phyloP scores from a whole-genome alignment of 306 rosid species.

The Cicer arietinum region DNA sequence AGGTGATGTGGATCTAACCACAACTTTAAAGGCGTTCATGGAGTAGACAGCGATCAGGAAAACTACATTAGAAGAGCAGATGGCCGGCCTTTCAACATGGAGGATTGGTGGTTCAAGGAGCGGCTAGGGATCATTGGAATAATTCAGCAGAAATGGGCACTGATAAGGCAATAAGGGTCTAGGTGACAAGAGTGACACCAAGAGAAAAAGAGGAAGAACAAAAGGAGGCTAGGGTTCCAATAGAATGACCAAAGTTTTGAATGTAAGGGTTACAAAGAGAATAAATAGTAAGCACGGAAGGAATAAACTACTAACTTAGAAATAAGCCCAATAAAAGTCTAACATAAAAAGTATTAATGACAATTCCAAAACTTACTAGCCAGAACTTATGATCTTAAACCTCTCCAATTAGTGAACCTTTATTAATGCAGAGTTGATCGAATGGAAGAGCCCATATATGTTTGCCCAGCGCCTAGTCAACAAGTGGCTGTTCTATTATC shows the following conservation, averaged over 20 bases:
- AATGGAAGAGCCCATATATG: not conserved
- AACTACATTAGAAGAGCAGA: constrained; percentile 1
- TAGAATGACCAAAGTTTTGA: too few relatives aligned
- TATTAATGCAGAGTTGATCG: not conserved
- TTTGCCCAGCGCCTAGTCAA: too few relatives aligned
- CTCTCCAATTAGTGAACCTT: not conserved
- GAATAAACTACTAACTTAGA: too few relatives aligned
- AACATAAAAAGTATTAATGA: not conserved
- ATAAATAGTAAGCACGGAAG: too few relatives aligned
- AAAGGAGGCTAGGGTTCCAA: too few relatives aligned
- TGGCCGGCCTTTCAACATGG: not conserved
- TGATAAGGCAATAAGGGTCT: not conserved
- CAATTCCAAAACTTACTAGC: not conserved
- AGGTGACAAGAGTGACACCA: not conserved
- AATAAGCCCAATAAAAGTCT: too few relatives aligned
- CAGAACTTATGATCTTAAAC: not conserved
- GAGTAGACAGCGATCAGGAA: not conserved
- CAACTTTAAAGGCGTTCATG: not conserved
- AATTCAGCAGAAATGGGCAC: not conserved
- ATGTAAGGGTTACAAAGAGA: too few relatives aligned
- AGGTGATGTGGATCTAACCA: not conserved
- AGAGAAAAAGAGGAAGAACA: too few relatives aligned
- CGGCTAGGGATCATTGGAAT: not conserved
- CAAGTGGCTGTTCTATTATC: too few relatives aligned
- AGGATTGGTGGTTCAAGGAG: not conserved